Base-by-base conservation (phyloP, 1,284 basidiomycete species). In the Trichosporon sp. region DNA sequence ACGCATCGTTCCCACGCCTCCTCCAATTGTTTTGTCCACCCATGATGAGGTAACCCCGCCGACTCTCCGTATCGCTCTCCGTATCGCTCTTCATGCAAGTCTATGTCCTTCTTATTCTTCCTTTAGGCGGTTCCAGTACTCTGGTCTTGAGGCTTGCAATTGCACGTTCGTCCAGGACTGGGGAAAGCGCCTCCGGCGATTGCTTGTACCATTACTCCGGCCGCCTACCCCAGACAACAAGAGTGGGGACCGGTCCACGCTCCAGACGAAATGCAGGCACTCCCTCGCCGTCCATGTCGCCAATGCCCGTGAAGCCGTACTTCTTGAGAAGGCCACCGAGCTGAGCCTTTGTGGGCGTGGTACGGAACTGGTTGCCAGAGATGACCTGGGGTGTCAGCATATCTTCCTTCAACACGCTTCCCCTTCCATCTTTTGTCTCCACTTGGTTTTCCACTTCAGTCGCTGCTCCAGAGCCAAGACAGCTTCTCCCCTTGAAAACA, bases 291-390 rank as follows among this genome's bases (percentile, higher is more conserved):
- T 69, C 54, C 56, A 74, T 68, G 3, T 64, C 66, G 29, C 71
- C 67, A 1, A 66, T 65, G 31, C 72, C 66, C 8, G 44, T 61
- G 19, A 74, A 70, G 1, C 76, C 76, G 58, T 58, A 34, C 34
- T 49, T n/a, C 16, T 13, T 32, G 23, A 67, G 59, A 8, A 60
- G 33, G 2, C n/a, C 31, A 29, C 13, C 44, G 31, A 64, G 49
- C 29, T 60, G 37, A 1, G 58, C 61, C 11, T 40, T 36, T 7
- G 58, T 63, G 56, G 59, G 64, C 14, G 66, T 61, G 3, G 61
- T 58, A 31, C 66, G 63, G 61, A 67, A 67, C 56, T 67, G 52
- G 16, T 60, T 59, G 0, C 59, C 63, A 9, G 27, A 19, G 23
- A 67, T 59, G 9, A 49, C 49, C 56, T 61, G 54, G 0, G 4